Conservation (phyloP, 2,329 filamentous ascomycete genomes). For the Cladobotryum protrusum region DNA sequence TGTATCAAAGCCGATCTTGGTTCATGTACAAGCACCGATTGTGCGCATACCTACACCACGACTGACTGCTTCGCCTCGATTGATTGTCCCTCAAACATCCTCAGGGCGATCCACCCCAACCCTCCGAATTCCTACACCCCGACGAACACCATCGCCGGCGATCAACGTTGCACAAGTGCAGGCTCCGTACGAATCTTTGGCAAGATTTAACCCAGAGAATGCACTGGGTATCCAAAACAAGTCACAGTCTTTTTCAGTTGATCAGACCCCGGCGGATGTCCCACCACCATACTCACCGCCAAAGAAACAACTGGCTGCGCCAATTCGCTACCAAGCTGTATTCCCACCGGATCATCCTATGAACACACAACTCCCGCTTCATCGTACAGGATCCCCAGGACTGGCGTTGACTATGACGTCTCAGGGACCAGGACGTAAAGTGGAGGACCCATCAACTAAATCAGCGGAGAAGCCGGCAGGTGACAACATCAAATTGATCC, state of each 20-base stretch:
- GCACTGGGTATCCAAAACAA: slow-evolving; percentile 26
- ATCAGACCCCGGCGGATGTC: slow-evolving; percentile 32
- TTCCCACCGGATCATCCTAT: slow-evolving; percentile 49
- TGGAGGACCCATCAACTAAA: neutral
- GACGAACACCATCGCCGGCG: slow-evolving; percentile 9
- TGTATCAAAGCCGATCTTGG: neutral
- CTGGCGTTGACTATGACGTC: slow-evolving; percentile 57
- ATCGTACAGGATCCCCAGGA: slow-evolving; percentile 56
- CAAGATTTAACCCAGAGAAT: neutral
- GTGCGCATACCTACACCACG: slow-evolving; percentile 32
- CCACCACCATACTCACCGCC: slow-evolving; percentile 53
- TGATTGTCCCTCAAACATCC: slow-evolving; percentile 7
- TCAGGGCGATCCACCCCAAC: slow-evolving; percentile 8
- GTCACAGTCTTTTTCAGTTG: slow-evolving; percentile 32
- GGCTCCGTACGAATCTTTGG: neutral
- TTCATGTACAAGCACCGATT: slow-evolving; percentile 25
- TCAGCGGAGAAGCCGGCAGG: neutral
- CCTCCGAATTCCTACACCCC: slow-evolving; percentile 9
- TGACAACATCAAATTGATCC: neutral
- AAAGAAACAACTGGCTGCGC: slow-evolving; percentile 28
- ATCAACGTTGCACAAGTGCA: neutral
- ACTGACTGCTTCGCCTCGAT: slow-evolving; percentile 25
- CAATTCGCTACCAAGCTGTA: slow-evolving; percentile 49
- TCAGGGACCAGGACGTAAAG: slow-evolving; percentile 27
- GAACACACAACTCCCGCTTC: slow-evolving; percentile 47